A percentile compares a stretch with the other conserved stretches of the same genome.
Conservation (phyloP, 257 asterid species). For the Prunella vulgaris region DNA sequence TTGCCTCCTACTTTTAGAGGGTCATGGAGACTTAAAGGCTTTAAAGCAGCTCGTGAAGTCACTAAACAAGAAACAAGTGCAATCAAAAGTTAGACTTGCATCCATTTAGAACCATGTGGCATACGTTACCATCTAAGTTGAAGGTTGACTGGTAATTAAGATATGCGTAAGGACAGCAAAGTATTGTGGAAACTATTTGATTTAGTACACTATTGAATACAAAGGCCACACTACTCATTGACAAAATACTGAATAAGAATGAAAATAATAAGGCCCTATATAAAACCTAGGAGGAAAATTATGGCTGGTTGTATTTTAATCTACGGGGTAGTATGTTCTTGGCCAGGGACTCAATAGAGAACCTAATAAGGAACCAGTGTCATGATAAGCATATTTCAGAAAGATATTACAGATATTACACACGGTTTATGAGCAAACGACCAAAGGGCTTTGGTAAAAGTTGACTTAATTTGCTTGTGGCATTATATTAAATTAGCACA, state of each 20-base stretch:
- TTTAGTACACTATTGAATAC: not conserved
- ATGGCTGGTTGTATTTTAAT: not conserved
- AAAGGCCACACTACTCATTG: not conserved
- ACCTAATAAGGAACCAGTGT: not conserved
- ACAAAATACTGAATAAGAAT: not conserved
- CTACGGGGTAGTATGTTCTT: not conserved
- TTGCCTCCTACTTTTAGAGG: not conserved
- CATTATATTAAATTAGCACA: not conserved
- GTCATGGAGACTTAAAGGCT: not conserved
- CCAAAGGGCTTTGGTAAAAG: not conserved
- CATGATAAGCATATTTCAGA: not conserved
- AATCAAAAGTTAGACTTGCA: not conserved
- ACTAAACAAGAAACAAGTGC: not conserved
- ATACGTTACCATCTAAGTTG: conserved; percentile 1
- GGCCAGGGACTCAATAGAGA: not conserved
- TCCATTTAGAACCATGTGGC: not conserved
- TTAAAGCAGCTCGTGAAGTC: not conserved
- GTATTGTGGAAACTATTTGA: not conserved
- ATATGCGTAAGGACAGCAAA: conserved; percentile 4
- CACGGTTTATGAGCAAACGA: not conserved
- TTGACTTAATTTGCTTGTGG: not conserved
- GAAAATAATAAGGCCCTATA: not conserved
- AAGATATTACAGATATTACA: not conserved
- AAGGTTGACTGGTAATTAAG: not conserved
- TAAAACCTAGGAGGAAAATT: not conserved